These are phyloP conservation scores for Arabis hirsuta DNA, from an alignment of 345 rosid genomes.

Conservation along the genomic window DNA sequence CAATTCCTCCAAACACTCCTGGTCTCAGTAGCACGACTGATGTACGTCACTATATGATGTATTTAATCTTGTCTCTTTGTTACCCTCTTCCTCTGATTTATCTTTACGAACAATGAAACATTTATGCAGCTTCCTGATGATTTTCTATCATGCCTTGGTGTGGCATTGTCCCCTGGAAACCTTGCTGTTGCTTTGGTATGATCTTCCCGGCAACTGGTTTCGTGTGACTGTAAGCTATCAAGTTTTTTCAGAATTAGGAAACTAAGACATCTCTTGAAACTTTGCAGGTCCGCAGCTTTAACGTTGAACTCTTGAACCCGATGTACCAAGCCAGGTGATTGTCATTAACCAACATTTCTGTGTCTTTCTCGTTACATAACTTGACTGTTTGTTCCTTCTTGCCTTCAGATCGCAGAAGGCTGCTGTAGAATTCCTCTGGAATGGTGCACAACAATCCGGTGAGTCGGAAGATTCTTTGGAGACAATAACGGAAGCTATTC, in stretches of 20 bases:
- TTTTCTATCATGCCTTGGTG: slow-evolving; percentile 78
- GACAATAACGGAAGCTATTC: slow-evolving; percentile 48
- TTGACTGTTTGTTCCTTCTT: slow-evolving; percentile 13
- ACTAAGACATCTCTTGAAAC: slow-evolving; percentile 25
- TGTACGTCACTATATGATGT: slow-evolving; percentile 52
- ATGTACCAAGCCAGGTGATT: slow-evolving; percentile 89
- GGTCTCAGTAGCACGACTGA: slow-evolving; percentile 63
- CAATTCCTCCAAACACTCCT: slow-evolving; percentile 64
- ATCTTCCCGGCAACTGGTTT: slow-evolving; percentile 23
- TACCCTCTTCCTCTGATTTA: slow-evolving; percentile 25
- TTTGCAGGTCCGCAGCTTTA: slow-evolving; percentile 82
- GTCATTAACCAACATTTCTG: slow-evolving; percentile 9
- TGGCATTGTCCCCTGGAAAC: slow-evolving; percentile 83
- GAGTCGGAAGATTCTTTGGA: slow-evolving; percentile 43
- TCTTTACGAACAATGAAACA: slow-evolving; percentile 29
- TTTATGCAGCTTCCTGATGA: slow-evolving; percentile 78
- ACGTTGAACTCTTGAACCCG: slow-evolving; percentile 67
- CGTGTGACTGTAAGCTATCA: slow-evolving; percentile 18
- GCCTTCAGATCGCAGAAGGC: slow-evolving; percentile 77
- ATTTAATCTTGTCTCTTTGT: slow-evolving; percentile 12
- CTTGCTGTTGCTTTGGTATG: slow-evolving; percentile 82
- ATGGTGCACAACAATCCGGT: slow-evolving; percentile 71
- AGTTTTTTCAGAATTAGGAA: slow-evolving; percentile 3
- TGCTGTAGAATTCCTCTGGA: slow-evolving; percentile 87
- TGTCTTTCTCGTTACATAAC: slow-evolving; percentile 15